Conservation (phyloP, 768 basidiomycete genomes). For the Naganishia vaughanmartiniae region DNA sequence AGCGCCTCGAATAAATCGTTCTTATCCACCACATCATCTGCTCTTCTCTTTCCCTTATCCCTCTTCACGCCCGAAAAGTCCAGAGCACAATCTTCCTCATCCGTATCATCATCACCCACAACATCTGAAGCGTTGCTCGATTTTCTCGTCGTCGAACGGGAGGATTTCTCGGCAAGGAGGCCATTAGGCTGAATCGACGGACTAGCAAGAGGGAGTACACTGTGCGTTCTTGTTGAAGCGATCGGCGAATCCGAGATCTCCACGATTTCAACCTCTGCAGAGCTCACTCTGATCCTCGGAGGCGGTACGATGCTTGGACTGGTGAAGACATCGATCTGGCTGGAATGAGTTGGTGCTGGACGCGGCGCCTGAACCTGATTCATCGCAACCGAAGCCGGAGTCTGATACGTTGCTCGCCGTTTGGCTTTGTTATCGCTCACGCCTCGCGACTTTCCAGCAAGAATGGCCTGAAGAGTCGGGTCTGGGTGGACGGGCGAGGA, state of each 20-base stretch:
- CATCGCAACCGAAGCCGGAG: neutral
- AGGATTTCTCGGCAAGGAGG: slow-evolving; percentile 1
- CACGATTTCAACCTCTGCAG: neutral
- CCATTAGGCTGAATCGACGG: slow-evolving; percentile 1
- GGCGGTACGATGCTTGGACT: neutral
- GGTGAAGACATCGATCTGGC: slow-evolving; percentile 16
- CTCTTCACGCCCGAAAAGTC: neutral
- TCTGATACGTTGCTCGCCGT: neutral
- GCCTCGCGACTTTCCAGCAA: neutral
- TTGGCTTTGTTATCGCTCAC: neutral
- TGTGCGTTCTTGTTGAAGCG: neutral
- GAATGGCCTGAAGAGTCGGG: neutral
- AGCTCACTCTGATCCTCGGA: neutral
- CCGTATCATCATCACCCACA: neutral
- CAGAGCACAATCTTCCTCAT: neutral
- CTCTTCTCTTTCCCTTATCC: neutral
- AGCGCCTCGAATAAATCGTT: neutral
- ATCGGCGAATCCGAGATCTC: neutral
- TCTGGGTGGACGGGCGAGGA: neutral
- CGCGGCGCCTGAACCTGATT: neutral
- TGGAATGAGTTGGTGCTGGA: neutral
- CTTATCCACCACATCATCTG: neutral
- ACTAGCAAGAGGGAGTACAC: neutral
- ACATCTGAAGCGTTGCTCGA: neutral
- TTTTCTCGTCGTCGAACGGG: neutral